Evolutionary conservation across 2,329 filamentous ascomycete species (phyloP).

Genomic region (Endoconidiophora laricicola): DNA sequence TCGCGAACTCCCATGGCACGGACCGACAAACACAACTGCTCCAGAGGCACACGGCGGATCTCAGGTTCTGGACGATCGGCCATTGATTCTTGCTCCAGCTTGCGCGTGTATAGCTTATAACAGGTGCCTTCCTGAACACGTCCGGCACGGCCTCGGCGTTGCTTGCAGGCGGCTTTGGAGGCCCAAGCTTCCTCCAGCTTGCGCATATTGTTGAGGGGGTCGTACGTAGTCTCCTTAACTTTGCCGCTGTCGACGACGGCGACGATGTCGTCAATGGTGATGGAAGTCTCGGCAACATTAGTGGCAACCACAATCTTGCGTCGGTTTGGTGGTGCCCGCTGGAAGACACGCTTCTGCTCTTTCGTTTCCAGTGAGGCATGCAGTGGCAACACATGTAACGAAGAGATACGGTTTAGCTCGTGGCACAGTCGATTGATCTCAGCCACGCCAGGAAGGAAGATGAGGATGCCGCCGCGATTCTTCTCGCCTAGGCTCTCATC

Average conservation of each 20-base stretch:
- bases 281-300: conserved; percentile 95
- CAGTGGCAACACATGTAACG: conserved; percentile 64
- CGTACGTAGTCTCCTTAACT: conserved; percentile 93
- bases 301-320: conserved; percentile 89
- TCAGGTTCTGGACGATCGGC: conserved; percentile 78
- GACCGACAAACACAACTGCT: conserved; percentile 87
- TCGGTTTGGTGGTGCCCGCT: conserved; percentile 56
- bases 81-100: conserved; percentile 67
- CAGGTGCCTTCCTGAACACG: conserved; percentile 81
- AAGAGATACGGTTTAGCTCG: conserved; percentile 42
- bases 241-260: conserved; percentile 89
- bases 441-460: conserved; percentile 81
- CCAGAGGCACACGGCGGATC: conserved; percentile 78
- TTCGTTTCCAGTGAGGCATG: conserved; percentile 81
- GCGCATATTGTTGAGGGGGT: conserved; percentile 82
- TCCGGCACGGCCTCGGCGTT: conserved; percentile 81
- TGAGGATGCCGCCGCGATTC: conserved; percentile 67
- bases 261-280: conserved; percentile 94
- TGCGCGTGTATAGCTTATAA: conserved; percentile 87
- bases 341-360: conserved; percentile 80
- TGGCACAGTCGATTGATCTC: conserved; percentile 76
- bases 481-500: conserved; percentile 57
- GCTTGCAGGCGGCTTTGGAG: conserved; percentile 83
- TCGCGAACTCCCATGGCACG: conserved; percentile 85
- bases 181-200: conserved; percentile 92